Evolutionary conservation across 164 flowering plant genomes (phyloP).

Genomic region (Protea cynaroides): DNA sequence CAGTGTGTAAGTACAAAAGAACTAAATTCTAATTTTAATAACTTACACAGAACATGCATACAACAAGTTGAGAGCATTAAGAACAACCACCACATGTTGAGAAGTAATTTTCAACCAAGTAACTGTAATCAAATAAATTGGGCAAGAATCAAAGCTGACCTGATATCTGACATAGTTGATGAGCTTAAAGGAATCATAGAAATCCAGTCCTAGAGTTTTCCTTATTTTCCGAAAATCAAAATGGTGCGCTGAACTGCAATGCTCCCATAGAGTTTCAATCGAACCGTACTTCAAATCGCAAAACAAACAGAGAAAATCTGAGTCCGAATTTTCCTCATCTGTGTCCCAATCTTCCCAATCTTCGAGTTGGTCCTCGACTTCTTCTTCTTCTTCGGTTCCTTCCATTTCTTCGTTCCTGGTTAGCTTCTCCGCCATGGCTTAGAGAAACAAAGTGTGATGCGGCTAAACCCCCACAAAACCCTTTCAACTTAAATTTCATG

Average conservation of each 20-base stretch:
- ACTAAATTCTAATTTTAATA: too few relatives aligned
- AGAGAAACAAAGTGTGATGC: neutral
- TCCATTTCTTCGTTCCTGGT: conserved; percentile 8
- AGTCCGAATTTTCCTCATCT: conserved; percentile 25
- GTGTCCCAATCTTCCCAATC: conserved; percentile 56
- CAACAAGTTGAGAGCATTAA: too few relatives aligned
- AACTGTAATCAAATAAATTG: neutral
- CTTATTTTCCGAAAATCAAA: conserved; percentile 54
- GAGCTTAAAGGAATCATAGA: conserved; percentile 77
- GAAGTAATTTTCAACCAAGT: too few relatives aligned
- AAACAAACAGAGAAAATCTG: conserved; percentile 56
- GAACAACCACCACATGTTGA: too few relatives aligned
- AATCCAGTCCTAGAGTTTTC: conserved; percentile 52
- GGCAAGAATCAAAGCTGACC: conserved; percentile 23
- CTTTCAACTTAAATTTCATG: too few relatives aligned
- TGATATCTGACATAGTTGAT: conserved; percentile 81
- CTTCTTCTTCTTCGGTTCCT: conserved; percentile 36
- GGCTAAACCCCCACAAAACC: conserved; percentile 19
- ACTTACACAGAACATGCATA: too few relatives aligned
- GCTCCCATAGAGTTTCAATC: conserved; percentile 44
- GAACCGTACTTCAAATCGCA: conserved; percentile 46
- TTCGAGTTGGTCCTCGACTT: conserved; percentile 27
- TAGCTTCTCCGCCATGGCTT: conserved; percentile 17
- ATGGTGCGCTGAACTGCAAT: conserved; percentile 47
- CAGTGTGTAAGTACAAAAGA: too few relatives aligned